Percentiles rank a stretch among this genome's conserved stretches.
Evolutionary conservation across 768 basidiomycete species (phyloP).

Genomic region (Saitozyma sp.): DNA sequence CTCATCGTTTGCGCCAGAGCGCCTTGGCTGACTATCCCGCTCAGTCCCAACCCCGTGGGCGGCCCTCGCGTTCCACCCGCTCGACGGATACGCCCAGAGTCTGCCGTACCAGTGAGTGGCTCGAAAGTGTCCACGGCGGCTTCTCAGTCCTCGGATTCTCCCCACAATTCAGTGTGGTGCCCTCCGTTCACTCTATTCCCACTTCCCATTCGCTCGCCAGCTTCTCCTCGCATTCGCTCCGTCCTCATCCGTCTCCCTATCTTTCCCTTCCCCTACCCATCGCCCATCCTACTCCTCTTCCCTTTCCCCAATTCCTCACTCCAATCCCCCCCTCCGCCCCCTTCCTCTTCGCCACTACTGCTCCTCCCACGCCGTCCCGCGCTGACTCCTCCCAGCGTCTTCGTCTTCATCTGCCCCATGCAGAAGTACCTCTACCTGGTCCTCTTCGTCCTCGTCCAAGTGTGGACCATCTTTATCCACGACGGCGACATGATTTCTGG

Average conservation of each 20-base stretch:
- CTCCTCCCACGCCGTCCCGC: background rate
- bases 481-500: conserved; percentile 99
- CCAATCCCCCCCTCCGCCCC: background rate
- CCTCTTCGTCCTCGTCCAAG: conserved; percentile 87
- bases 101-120: conserved; percentile 74
- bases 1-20: background rate
- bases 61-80: conserved; percentile 94
- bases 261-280: too few relatives aligned
- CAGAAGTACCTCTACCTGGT: conserved; percentile 80
- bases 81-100: conserved; percentile 92
- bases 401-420: conserved; percentile 84
- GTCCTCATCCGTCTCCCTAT: too few relatives aligned
- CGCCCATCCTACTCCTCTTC: background rate
- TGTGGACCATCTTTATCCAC: conserved; percentile 95
- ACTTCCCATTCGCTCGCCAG: background rate
- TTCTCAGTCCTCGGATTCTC: too few relatives aligned
- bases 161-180: too few relatives aligned
- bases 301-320: background rate
- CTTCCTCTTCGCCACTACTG: background rate
- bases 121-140: too few relatives aligned
- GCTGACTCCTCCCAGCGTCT: conserved; percentile 55
- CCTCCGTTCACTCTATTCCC: too few relatives aligned
- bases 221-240: background rate
- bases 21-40: background rate
- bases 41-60: conserved; percentile 97